Percentiles rank a stretch among this genome's conserved stretches.
Evolutionary conservation across 805 yeast genomes (phyloP).

Genomic region (Wickerhamiella vanderwaltii): DNA sequence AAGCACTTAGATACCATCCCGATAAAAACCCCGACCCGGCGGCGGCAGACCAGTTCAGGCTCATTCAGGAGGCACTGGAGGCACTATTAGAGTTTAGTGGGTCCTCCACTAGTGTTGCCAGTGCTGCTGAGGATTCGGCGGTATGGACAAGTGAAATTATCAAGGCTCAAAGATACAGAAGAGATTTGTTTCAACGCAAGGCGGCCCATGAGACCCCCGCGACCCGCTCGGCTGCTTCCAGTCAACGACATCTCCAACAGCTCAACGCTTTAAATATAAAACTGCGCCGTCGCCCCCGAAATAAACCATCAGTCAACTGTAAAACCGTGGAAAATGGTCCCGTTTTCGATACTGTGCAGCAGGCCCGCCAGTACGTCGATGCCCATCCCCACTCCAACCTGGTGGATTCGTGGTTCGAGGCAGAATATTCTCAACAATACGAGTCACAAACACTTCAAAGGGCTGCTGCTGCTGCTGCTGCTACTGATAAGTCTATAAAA

Average conservation of each 20-base stretch:
- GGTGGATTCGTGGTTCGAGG: neutral
- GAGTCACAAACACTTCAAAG: slow-evolving; percentile 1
- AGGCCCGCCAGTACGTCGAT: slow-evolving; percentile 16
- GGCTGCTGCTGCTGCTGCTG: too few relatives aligned
- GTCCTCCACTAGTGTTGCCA: slow-evolving; percentile 7
- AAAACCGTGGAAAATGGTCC: neutral
- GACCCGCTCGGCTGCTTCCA: neutral
- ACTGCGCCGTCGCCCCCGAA: neutral
- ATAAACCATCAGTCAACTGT: neutral
- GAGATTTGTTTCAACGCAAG: neutral
- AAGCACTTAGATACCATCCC: slow-evolving; percentile 87
- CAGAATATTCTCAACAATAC: neutral
- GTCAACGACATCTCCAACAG: neutral
- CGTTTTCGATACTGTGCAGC: slow-evolving; percentile 11
- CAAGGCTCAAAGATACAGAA: neutral
- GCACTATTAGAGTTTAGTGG: slow-evolving; percentile 15
- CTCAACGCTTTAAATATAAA: slow-evolving; percentile 1
- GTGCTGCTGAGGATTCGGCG: neutral
- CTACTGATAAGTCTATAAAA: neutral
- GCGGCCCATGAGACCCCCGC: neutral
- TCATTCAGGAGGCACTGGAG: slow-evolving; percentile 23
- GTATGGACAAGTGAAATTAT: neutral
- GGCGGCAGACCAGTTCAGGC: slow-evolving; percentile 22
- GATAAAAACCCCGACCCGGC: slow-evolving; percentile 44
- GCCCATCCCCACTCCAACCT: slow-evolving; percentile 10